Evolutionary conservation across 148 eudicot genomes (phyloP).

Genomic region (Amaranthus cruentus): DNA sequence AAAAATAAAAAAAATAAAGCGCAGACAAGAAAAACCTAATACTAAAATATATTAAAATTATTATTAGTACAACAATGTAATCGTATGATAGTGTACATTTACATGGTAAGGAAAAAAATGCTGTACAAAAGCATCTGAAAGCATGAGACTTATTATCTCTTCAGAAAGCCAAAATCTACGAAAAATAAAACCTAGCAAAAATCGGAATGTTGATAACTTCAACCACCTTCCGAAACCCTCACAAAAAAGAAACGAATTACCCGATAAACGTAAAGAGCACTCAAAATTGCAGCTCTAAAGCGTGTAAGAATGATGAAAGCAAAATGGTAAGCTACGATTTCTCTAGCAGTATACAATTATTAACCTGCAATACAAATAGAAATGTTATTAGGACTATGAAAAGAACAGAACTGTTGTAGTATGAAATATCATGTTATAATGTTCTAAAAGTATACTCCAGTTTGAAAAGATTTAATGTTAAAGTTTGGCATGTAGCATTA

Average conservation of each 20-base stretch:
- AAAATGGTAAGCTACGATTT: conserved; percentile 2
- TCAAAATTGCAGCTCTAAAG: conserved; percentile 10
- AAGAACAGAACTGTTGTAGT: no score
- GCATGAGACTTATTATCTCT: conserved; percentile 3
- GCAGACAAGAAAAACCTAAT: no score
- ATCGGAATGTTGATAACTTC: not conserved
- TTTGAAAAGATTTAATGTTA: no score
- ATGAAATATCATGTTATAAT: no score
- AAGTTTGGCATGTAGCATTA: no score
- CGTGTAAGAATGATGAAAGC: not conserved
- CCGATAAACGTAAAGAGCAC: conserved; percentile 4
- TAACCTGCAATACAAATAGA: conserved; percentile 10
- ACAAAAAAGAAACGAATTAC: not conserved
- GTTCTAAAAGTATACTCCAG: no score
- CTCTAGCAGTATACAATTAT: conserved; percentile 16
- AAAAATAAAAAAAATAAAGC: no score
- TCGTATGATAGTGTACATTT: not conserved
- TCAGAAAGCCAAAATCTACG: conserved; percentile 10
- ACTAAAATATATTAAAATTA: not conserved
- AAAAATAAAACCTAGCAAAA: conserved; percentile 18
- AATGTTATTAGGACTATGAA: not conserved
- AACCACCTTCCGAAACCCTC: not conserved
- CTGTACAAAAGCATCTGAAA: conserved; percentile 22
- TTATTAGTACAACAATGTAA: not conserved
- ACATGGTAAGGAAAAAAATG: conserved; percentile 6